Conservation (phyloP, 2,329 filamentous ascomycete genomes). For the Pseudocercospora musae region DNA sequence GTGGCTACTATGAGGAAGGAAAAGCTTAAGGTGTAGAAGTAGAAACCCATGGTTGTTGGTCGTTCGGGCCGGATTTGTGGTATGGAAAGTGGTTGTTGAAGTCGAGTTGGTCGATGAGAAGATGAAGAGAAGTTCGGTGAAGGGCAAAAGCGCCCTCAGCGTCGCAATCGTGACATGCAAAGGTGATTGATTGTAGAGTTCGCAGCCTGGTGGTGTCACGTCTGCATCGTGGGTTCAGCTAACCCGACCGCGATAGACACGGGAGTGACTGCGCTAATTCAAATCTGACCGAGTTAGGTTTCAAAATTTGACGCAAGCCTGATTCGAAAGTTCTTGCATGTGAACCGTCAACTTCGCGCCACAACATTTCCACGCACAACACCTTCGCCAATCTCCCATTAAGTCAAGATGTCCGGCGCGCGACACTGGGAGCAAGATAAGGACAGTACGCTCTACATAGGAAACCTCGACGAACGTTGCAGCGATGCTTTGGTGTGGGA, state of each 20-base stretch:
- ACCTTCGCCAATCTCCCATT: not conserved
- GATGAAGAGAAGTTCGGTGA: not conserved
- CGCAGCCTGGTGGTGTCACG: not conserved
- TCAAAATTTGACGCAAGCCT: no score
- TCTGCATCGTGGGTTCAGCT: no score
- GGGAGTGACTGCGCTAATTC: no score
- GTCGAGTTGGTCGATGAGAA: not conserved
- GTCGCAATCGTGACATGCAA: not conserved
- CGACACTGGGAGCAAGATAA: constrained; percentile 91
- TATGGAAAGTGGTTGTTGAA: not conserved
- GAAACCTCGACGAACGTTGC: constrained; percentile 96
- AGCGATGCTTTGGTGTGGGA: constrained; percentile 91
- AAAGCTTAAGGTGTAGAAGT: constrained; percentile 75
- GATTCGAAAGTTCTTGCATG: constrained; percentile 4
- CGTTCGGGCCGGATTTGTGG: not conserved
- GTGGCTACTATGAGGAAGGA: constrained; percentile 69
- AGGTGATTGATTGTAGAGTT: not conserved
- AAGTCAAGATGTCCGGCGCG: constrained; percentile 61
- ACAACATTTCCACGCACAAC: not conserved
- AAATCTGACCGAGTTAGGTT: no score
- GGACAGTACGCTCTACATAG: constrained; percentile 95
- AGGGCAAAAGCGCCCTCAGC: constrained; percentile 10
- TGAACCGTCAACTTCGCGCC: constrained; percentile 1
- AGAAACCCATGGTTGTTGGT: constrained; percentile 62
- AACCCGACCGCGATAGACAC: no score